These are phyloP conservation scores for Oryza glumipatula DNA, from an alignment of 176 grass and related monocot species.

Conservation along the genomic window DNA sequence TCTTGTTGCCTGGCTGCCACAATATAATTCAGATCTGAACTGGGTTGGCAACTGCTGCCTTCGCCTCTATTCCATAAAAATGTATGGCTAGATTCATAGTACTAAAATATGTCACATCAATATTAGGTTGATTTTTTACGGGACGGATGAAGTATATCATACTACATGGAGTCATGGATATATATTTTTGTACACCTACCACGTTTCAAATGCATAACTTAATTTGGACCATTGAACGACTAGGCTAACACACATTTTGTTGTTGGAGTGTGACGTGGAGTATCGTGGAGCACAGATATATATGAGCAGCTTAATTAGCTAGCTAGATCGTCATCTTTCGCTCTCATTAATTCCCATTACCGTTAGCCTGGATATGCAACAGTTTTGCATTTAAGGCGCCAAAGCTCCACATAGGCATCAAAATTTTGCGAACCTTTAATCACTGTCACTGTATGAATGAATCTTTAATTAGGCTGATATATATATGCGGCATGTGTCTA, in stretches of 20 bases:
- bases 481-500: too few species aligned
- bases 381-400: neutral
- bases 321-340: neutral
- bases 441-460: neutral
- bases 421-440: neutral
- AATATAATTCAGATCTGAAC: too few species aligned
- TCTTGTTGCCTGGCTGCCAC: too few species aligned
- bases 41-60: too few species aligned
- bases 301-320: neutral
- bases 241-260: neutral
- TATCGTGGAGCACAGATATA: neutral
- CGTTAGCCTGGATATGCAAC: neutral
- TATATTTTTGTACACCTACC: neutral
- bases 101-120: accelerated
- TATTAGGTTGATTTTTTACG: too few species aligned
- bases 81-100: too few species aligned
- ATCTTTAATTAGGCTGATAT: neutral
- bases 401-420: neutral
- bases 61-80: too few species aligned
- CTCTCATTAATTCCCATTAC: neutral
- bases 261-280: neutral
- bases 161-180: neutral
- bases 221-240: neutral
- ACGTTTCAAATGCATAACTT: neutral
- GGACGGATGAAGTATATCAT: too few species aligned